Evolutionary conservation across 495 filamentous ascomycete genomes (phyloP), one percentile per base, ranked within the genome.

Genomic region (Lindgomyces ingoldianus): DNA sequence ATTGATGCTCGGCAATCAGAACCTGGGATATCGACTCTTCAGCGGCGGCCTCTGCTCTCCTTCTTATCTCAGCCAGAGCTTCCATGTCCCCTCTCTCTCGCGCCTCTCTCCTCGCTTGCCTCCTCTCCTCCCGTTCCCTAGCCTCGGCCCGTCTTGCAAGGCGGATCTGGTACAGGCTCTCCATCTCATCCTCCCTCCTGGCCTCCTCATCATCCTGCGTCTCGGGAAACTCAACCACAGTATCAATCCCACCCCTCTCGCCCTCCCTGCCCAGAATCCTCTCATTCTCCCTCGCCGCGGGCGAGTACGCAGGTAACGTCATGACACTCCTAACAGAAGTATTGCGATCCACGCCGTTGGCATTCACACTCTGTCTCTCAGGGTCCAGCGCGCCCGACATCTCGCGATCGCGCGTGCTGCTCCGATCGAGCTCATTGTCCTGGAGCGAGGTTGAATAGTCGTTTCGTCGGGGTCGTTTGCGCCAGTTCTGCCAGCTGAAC

Each of bases 181-280:
- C 89, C 94, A 98, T 98, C 70, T 98, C 89, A 30, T 89, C 85
- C 58, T 98, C 93, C n/a, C 94, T 82, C 36, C 91, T 79, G 1
- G 73, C 75, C 70, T 98, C 94, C 69, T 94, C 85, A 49, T 93
- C 87, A 22, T 88, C 84, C 2, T 73, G 74, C 11, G 85, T 87
- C 65, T 93, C 89, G 0, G 89, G 88, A 58, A 84, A 89, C 74
- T 98, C 94, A 27, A 98, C 78, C 2, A 98, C 93, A 33, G 90
- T 83, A 68, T 98, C 94, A 67, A 98, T 93, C 2, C 94, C 94
- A 45, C 79, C 93, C 25, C 94, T 84, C 72, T 78, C 94, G 30
- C 94, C 94, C 74, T 95, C 94, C 0, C 94, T 84, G 14, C 85
- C 94, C 42, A 98, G 82, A n/a, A 96, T 84, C 65, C 87, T 88